Evolutionary conservation across 305 asterid species (phyloP), one percentile per base, ranked within the genome.

Genomic region (Fraxinus sp.): DNA sequence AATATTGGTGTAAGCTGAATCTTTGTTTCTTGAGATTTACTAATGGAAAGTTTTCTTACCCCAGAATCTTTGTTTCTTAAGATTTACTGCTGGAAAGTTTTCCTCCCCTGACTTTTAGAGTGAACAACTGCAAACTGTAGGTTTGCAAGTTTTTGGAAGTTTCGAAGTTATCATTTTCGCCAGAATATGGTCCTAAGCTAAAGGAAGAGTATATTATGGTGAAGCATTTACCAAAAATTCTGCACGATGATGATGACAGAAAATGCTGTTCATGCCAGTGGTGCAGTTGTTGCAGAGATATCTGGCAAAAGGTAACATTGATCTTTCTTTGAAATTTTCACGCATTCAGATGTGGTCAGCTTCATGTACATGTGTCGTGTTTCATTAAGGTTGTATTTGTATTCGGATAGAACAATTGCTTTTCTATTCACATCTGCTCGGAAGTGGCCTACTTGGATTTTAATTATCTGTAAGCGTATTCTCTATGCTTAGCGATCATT

Each of bases 141-240:
- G 99, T 93, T 28, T 96, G 99, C 90, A 94, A 85, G 87, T 97
- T 97, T 83, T 87, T 97, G 93, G 99, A 95, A 87, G 99, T 95
- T 83, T 97, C 99, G 49, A 94, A 85, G 86, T 85, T 97, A 87
- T 97, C 99, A 64, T 97, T 97, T 90, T 89, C 94, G 66, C 94
- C 90, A 3, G 98, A 97, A 81, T 97, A 91, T 85, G 99, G 98
- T 77, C 97, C 98, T 83, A 97, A 95, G 94, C 89, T 95, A 43
- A 97, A 97, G 90, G 99, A 97, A 90, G 99, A 94, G 59, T 97
- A 88, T 86, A 87, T 97, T 78, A 87, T 97, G 97, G 98, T 95
- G 89, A 93, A 94, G 88, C 99, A 96, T 86, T 89, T 94, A 83
- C 92, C 99, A 52, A 90, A 91, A 87, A 87, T 94, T 83, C 79